Evolutionary conservation across 1,139 yeast species (phyloP).

Genomic region (Hemisphaericaspora lyxosophila): DNA sequence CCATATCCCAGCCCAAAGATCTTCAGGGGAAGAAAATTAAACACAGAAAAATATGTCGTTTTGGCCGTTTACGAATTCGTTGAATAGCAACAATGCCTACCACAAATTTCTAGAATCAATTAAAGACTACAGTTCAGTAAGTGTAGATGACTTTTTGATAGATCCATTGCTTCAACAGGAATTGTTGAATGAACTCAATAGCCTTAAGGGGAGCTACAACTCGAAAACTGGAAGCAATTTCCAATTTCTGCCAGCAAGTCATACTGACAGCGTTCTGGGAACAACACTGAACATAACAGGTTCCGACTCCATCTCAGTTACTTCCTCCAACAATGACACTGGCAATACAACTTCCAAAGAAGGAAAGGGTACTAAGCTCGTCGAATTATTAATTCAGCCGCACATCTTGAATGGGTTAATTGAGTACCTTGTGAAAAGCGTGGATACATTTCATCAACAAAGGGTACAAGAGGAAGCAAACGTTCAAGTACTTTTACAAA

Average conservation of each 20-base stretch:
- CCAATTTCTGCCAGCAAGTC: slow-evolving; percentile 30
- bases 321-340: slow-evolving; percentile 32
- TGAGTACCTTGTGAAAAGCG: slow-evolving; percentile 37
- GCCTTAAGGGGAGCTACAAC: slow-evolving; percentile 37
- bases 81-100: slow-evolving; percentile 40
- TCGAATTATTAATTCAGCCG: slow-evolving; percentile 47
- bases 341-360: slow-evolving; percentile 28
- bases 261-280: slow-evolving; percentile 6
- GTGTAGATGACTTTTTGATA: slow-evolving; percentile 35
- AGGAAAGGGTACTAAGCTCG: slow-evolving; percentile 39
- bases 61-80: slow-evolving; percentile 48
- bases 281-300: slow-evolving; percentile 9
- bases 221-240: slow-evolving; percentile 28
- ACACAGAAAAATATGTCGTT: slow-evolving; percentile 35
- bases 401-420: slow-evolving; percentile 44
- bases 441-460: slow-evolving; percentile 37
- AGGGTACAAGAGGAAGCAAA: slow-evolving; percentile 26
- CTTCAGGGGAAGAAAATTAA: not conserved
- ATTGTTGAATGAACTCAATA: slow-evolving; percentile 41
- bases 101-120: slow-evolving; percentile 45
- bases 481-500: slow-evolving; percentile 15
- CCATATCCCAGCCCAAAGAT: not conserved
- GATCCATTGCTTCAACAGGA: slow-evolving; percentile 42
- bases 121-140: slow-evolving; percentile 33
- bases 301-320: slow-evolving; percentile 36